Base-by-base conservation (phyloP, 208 protist genomes). In the Leishmania turanica region DNA sequence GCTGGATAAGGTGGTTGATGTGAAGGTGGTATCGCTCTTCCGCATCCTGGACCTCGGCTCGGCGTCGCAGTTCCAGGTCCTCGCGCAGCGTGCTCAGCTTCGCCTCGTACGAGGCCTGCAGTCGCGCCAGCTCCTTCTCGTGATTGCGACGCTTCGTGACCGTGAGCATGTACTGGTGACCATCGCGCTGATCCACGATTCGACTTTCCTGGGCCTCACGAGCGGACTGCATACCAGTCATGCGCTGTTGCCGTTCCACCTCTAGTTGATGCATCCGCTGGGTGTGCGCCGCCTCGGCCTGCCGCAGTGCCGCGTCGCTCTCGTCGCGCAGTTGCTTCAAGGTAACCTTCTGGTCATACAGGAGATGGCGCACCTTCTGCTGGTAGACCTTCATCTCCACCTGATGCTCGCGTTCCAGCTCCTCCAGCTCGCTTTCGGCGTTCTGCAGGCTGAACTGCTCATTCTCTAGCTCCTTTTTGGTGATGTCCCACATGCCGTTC, bases 371-470 rank as follows among this genome's bases (percentile, higher is more conserved):
- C 45, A 99, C 96, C 87, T 99, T 99, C 85, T 99, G 98, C 90
- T 99, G 98, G 93, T 99, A 99, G 81, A 99, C 97, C 89, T 98
- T 98, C 90, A 99, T 96, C 87, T 99, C 96, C 21, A 99, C 94
- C 87, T 99, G 96, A 83, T 99, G 98, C 5, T 88, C 86, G 47
- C 98, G 96, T 90, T 99, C 97, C 64, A 96, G 78, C 86, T 99
- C 98, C 88, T 99, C 98, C 58, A 99, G 84, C 76, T 98, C 96
- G 49, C 93, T 85, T 73, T 99, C 97, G 27, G 92, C 90, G 81
- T 99, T 99, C 54, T 91, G 86, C 49, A 99, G 62, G 56, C 85
- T 86, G 40, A 91, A 85, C 60, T 92, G 90, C 58, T 77, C 69
- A 49, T 98, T 92, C 64, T 98, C 96, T 11, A 99, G 87, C 79